Percentiles rank a stretch among this genome's conserved stretches.
phyloP scores from a whole-genome alignment of 371 early-diverging fungal genomes.

The Mucor lusitanicus region DNA sequence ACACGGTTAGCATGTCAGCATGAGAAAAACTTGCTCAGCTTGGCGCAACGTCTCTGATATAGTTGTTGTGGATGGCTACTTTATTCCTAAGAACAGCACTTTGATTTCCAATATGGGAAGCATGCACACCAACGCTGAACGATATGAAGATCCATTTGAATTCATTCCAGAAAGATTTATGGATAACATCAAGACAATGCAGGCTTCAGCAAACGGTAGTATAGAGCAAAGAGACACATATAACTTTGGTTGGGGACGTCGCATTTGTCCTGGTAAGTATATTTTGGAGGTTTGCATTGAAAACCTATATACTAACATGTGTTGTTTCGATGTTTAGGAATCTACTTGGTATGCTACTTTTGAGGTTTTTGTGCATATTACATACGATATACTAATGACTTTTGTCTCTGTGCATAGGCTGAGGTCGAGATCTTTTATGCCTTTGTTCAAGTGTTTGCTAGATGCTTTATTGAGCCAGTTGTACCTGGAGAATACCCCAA shows the following conservation, averaged over 20 bases:
- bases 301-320: too few species aligned
- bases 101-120: conserved; percentile 12
- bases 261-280: too few species aligned
- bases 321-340: too few species aligned
- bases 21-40: too few species aligned
- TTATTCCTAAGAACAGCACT: conserved; percentile 9
- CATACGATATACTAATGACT: too few species aligned
- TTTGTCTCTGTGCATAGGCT: neutral
- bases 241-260: conserved; percentile 22
- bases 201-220: conserved; percentile 15
- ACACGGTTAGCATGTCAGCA: too few species aligned
- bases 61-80: conserved; percentile 15
- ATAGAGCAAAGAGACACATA: conserved; percentile 17
- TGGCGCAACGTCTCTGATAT: too few species aligned
- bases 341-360: neutral
- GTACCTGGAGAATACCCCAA: neutral
- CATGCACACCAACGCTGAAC: conserved; percentile 12
- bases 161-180: conserved; percentile 25
- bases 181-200: conserved; percentile 9
- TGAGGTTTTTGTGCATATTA: too few species aligned
- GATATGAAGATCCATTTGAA: conserved; percentile 3
- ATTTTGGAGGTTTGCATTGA: too few species aligned
- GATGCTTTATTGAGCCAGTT: conserved; percentile 5
- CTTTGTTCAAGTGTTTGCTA: conserved; percentile 6
- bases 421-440: conserved; percentile 7